Evolutionary conservation across 2,329 filamentous ascomycete species (phyloP).

Genomic region (Diaporthe longicolla): DNA sequence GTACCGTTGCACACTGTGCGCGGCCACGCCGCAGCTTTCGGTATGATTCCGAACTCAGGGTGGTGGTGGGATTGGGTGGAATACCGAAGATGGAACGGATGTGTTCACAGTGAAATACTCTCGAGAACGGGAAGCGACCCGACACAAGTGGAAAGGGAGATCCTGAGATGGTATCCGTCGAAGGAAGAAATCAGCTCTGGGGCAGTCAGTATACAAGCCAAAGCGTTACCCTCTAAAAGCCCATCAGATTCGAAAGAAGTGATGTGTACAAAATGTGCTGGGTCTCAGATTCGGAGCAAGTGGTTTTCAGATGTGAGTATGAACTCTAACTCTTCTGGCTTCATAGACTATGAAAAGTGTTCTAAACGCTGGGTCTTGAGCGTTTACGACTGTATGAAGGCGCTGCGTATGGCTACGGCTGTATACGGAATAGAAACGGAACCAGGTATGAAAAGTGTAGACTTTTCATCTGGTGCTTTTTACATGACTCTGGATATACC

Average conservation of each 20-base stretch:
- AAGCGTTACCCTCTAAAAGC: neutral
- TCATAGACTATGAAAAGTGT: too few relatives aligned
- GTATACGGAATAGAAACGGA: too few relatives aligned
- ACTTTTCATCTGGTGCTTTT: neutral
- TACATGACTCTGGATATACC: neutral
- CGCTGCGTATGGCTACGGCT: too few relatives aligned
- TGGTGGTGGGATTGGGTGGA: neutral
- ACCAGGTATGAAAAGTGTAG: too few relatives aligned
- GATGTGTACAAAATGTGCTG: neutral
- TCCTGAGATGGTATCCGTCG: neutral
- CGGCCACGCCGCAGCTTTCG: too few relatives aligned
- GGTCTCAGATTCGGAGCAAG: neutral
- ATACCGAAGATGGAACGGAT: neutral
- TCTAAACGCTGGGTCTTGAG: too few relatives aligned
- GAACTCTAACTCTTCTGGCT: too few relatives aligned
- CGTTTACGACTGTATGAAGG: too few relatives aligned
- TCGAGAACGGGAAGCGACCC: neutral
- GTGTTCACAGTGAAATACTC: neutral
- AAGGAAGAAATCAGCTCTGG: too few relatives aligned
- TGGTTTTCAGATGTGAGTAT: too few relatives aligned
- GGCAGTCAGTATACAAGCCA: neutral
- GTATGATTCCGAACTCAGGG: too few relatives aligned
- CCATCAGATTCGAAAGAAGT: neutral
- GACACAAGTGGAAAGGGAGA: neutral
- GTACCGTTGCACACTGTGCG: too few relatives aligned